These are phyloP conservation scores for Clitocybe nebularis DNA, from an alignment of 1,284 basidiomycete genomes.

Conservation along the genomic window DNA sequence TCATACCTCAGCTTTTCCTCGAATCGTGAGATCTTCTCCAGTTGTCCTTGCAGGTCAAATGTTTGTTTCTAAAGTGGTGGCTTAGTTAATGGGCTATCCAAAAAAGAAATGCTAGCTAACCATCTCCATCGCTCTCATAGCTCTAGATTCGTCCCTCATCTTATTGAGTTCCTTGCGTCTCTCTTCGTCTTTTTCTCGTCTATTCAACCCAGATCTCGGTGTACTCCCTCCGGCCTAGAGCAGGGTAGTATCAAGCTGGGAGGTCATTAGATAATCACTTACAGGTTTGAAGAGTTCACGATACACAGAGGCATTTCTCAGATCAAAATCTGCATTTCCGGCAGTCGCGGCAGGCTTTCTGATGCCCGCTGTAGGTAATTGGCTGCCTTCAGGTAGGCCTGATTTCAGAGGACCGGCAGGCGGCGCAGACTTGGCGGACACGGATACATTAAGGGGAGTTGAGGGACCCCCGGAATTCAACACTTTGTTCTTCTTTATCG, in stretches of 20 bases:
- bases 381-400: slow-evolving; percentile 15
- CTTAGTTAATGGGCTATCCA: slow-evolving; percentile 7
- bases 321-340: slow-evolving; percentile 55
- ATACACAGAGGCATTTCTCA: slow-evolving; percentile 59
- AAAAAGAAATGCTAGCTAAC: slow-evolving; percentile 32
- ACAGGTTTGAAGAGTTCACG: slow-evolving; percentile 65
- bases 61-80: slow-evolving; percentile 39
- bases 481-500: slow-evolving; percentile 70
- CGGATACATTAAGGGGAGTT: slow-evolving; percentile 23
- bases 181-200: slow-evolving; percentile 65
- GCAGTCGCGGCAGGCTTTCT: slow-evolving; percentile 29
- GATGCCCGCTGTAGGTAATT: slow-evolving; percentile 18
- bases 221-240: slow-evolving; percentile 45
- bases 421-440: slow-evolving; percentile 20
- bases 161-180: slow-evolving; percentile 62
- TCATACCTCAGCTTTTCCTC: slow-evolving; percentile 51
- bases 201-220: slow-evolving; percentile 53
- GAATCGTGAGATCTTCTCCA: slow-evolving; percentile 64
- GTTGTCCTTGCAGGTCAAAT: slow-evolving; percentile 68
- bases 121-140: slow-evolving; percentile 50
- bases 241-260: background rate
- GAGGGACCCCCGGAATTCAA: slow-evolving; percentile 25
- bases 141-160: slow-evolving; percentile 68
- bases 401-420: slow-evolving; percentile 11
- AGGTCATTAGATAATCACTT: slow-evolving; percentile 20